A percentile compares a stretch with the other conserved stretches of the same genome.
These are phyloP conservation scores for Alternaria sp. DNA, from an alignment of 2,329 filamentous ascomycete genomes.

Conservation along the genomic window DNA sequence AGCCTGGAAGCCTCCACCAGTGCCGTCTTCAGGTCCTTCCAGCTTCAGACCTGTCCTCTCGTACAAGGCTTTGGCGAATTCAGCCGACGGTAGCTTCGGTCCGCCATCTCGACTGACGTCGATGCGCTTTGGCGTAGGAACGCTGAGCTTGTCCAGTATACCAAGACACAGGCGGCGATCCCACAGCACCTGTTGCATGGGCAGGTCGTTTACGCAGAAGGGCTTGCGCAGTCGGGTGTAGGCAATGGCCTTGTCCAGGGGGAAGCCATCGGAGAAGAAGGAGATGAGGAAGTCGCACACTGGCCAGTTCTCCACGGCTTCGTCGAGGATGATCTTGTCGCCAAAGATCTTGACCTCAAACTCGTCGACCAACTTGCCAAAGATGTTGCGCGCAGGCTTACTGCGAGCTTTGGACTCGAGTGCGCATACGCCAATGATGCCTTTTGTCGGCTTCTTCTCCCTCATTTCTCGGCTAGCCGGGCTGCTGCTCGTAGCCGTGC, in stretches of 20 bases:
- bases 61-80: slow-evolving; percentile 81
- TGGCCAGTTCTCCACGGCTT: slow-evolving; percentile 96
- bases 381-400: slow-evolving; percentile 95
- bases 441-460: slow-evolving; percentile 62
- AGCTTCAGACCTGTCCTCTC: slow-evolving; percentile 81
- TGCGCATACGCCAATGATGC: slow-evolving; percentile 90
- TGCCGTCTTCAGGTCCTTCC: slow-evolving; percentile 74
- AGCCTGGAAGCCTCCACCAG: slow-evolving; percentile 63
- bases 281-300: slow-evolving; percentile 96
- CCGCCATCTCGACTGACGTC: slow-evolving; percentile 95
- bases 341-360: slow-evolving; percentile 98
- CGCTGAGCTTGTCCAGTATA: slow-evolving; percentile 87
- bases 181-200: slow-evolving; percentile 98
- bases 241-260: slow-evolving; percentile 94
- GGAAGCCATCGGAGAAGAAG: slow-evolving; percentile 98
- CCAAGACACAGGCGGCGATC: slow-evolving; percentile 89
- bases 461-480: slow-evolving; percentile 70
- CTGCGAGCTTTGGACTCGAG: slow-evolving; percentile 95
- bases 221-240: slow-evolving; percentile 94
- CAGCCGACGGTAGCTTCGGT: slow-evolving; percentile 77
- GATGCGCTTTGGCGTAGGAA: slow-evolving; percentile 86
- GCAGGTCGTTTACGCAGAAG: slow-evolving; percentile 96
- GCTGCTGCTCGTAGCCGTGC: slow-evolving; percentile 83
- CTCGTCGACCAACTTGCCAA: slow-evolving; percentile 90
- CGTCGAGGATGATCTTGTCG: slow-evolving; percentile 97